Evolutionary conservation across 352 stramenopile genomes (phyloP), one percentile per base, ranked within the genome.

Genomic region (Phytopythium aichiense): DNA sequence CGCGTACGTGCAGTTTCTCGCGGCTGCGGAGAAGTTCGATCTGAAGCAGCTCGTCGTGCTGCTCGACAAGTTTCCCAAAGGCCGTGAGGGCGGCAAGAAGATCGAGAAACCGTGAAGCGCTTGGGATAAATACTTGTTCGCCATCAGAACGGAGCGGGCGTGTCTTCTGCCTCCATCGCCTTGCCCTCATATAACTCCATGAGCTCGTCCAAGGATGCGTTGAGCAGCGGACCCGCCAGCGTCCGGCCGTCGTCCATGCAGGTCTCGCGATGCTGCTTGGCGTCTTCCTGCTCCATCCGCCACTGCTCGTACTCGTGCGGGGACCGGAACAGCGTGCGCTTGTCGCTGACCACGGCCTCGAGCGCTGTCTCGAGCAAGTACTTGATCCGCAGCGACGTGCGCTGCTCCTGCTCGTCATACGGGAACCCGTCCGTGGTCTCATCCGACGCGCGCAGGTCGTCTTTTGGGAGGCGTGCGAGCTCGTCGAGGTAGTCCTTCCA

Each of bases 11-110:
- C 79, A 90, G 53, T 73, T 92, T 2, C 73, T 91, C 40, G 79
- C 72, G 7, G 81, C 81, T 4, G 71, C 80, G 3, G 84, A 92
- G 58, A 92, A 92, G 52, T 92, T 91, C 48, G 84, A 91, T 31
- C 68, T 92, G 2, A 89, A 89, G 45, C 81, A 87, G 28, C 67
- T 91, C 30, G 72, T 76, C 15, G 30, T 79, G 25, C 64, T 93
- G 15, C 64, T 91, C 13, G 80, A 91, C 48, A 86, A 84, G 63
- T 85, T 91, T 13, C 84, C 84, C 7, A 91, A 90, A 42, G 81
- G 79, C 11, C 66, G 76, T 46, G 68, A 67, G 55, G 64, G 49
- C 33, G 63, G 62, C 56, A 57, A 63, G 50, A 68, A 38, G 37
- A 60, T 15, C 20, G 62, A 20, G 45, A 67, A 58, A 48, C 13